These are phyloP conservation scores for Acanthamoeba castellanii DNA, from an alignment of 208 protist species.

Conservation along the genomic window DNA sequence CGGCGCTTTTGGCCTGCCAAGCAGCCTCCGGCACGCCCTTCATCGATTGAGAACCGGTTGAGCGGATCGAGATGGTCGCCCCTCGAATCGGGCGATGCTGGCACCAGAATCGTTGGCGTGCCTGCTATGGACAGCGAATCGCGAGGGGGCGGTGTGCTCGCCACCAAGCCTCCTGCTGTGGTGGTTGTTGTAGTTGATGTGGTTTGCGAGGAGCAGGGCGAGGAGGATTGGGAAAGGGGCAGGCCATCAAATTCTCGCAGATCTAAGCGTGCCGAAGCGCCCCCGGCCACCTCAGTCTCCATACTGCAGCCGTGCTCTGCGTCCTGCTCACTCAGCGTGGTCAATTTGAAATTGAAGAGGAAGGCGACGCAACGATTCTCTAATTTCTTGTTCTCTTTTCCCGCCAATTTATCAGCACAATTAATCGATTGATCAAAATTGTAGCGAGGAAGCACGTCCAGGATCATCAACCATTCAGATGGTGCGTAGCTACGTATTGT, in stretches of 20 bases:
- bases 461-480: too few relatives aligned
- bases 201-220: not conserved
- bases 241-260: not conserved
- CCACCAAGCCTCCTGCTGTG: not conserved
- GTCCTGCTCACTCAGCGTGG: too few relatives aligned
- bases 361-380: too few relatives aligned
- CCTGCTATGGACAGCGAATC: not conserved
- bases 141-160: not conserved
- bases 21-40: not conserved
- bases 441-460: too few relatives aligned
- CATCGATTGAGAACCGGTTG: not conserved
- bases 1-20: not conserved
- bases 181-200: not conserved
- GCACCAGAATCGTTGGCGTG: conserved; percentile 2
- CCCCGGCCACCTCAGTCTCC: too few relatives aligned
- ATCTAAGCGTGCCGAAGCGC: not conserved
- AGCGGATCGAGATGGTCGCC: not conserved
- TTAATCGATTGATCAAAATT: too few relatives aligned
- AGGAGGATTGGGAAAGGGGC: not conserved
- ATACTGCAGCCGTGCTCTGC: too few relatives aligned
- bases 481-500: too few relatives aligned
- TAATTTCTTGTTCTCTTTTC: too few relatives aligned
- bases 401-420: too few relatives aligned
- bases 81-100: not conserved
- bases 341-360: not conserved